These are phyloP conservation scores for Haplosporangium sp. DNA, from an alignment of 371 early-diverging fungal species.

Conservation along the genomic window DNA sequence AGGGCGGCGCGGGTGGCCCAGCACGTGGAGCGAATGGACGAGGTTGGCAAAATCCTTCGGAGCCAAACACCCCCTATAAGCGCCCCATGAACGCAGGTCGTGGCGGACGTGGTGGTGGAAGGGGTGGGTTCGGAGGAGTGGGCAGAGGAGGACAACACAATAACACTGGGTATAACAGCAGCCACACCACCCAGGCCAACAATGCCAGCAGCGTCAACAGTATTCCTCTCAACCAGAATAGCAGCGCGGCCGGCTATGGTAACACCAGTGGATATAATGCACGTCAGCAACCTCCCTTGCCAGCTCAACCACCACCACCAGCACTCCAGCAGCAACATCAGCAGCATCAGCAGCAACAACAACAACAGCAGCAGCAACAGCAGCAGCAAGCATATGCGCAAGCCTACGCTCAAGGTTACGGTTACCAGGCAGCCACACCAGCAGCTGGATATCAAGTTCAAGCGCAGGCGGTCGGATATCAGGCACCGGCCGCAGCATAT, in stretches of 20 bases:
- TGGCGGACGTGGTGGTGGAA: slow-evolving; percentile 39
- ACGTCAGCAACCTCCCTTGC: slow-evolving; percentile 49
- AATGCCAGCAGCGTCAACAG: slow-evolving; percentile 32
- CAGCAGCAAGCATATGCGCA: slow-evolving; percentile 38
- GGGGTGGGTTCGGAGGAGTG: slow-evolving; percentile 36
- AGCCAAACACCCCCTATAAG: neutral
- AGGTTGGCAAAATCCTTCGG: neutral
- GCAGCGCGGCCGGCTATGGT: slow-evolving; percentile 16
- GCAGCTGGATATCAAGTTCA: slow-evolving; percentile 10
- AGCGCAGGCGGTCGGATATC: slow-evolving; percentile 8
- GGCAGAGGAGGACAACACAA: slow-evolving; percentile 40
- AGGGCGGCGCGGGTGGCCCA: slow-evolving; percentile 16
- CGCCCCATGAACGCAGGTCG: slow-evolving; percentile 23
- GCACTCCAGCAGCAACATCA: slow-evolving; percentile 45
- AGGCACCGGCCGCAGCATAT: slow-evolving; percentile 20
- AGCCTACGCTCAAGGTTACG: slow-evolving; percentile 41
- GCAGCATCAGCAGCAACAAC: slow-evolving; percentile 23
- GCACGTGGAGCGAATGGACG: slow-evolving; percentile 21
- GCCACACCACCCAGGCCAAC: slow-evolving; percentile 3
- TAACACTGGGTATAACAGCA: slow-evolving; percentile 20
- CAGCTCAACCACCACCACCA: slow-evolving; percentile 41
- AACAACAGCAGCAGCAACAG: slow-evolving; percentile 21
- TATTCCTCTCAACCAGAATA: slow-evolving; percentile 39
- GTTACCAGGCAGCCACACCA: slow-evolving; percentile 24
- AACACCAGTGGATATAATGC: slow-evolving; percentile 26